A percentile compares a stretch with the other conserved stretches of the same genome.
Evolutionary conservation across 306 rosid species (phyloP).

Genomic region (Lathyrus aphaca): DNA sequence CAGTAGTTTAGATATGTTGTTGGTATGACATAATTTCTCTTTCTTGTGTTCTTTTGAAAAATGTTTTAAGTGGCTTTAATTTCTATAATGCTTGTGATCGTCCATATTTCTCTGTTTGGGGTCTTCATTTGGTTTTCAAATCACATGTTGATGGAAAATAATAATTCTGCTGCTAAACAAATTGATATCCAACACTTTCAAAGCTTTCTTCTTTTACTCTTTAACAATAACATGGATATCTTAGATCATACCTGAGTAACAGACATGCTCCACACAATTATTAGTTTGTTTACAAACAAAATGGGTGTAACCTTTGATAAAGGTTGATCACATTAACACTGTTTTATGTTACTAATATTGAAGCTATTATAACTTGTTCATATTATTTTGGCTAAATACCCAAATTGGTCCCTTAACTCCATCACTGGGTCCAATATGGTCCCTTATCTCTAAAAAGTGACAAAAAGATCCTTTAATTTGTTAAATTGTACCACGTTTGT

Average conservation of each 20-base stretch:
- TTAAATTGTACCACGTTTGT: too few species aligned
- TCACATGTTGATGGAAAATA: background rate
- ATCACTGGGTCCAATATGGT: too few species aligned
- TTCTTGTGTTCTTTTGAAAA: conserved; percentile 6
- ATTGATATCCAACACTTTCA: conserved; percentile 10
- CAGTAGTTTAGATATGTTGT: conserved; percentile 19
- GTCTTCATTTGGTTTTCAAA: conserved; percentile 21
- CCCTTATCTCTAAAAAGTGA: too few species aligned
- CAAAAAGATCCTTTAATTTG: too few species aligned
- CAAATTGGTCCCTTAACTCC: too few species aligned
- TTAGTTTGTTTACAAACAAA: conserved; percentile 2
- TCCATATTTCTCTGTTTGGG: background rate
- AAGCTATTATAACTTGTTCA: conserved; percentile 7
- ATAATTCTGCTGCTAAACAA: conserved; percentile 5
- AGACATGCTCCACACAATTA: background rate
- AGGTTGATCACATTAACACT: conserved; percentile 1
- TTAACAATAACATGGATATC: background rate
- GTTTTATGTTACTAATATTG: conserved; percentile 20
- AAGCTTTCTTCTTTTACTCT: background rate
- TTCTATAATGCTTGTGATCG: background rate
- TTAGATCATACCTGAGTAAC: conserved; percentile 3
- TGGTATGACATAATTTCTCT: background rate
- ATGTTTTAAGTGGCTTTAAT: too few species aligned
- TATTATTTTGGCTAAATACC: too few species aligned
- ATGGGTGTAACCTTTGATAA: conserved; percentile 7